Evolutionary conservation across 2,329 filamentous ascomycete genomes (phyloP).

Genomic region (Domatiomyces catenatus): DNA sequence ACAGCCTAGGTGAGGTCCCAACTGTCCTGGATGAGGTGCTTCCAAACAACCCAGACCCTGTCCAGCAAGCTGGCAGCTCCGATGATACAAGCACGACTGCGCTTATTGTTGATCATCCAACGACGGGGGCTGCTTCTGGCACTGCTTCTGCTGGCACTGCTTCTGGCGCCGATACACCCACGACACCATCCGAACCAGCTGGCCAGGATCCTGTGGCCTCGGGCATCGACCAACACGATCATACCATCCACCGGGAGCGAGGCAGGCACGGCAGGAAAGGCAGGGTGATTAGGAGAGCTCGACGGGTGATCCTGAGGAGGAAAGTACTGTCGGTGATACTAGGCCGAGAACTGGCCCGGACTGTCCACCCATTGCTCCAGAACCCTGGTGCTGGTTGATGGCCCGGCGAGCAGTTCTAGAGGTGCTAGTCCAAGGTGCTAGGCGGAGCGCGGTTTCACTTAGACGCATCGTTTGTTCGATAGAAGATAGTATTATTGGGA

Average conservation of each 20-base stretch:
- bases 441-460: neutral
- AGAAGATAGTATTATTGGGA: neutral
- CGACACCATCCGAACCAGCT: neutral
- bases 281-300: constrained; percentile 5
- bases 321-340: constrained; percentile 8
- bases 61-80: neutral
- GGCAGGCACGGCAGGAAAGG: neutral
- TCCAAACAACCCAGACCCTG: neutral
- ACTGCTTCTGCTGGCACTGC: neutral
- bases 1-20: too few species aligned
- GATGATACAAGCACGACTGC: neutral
- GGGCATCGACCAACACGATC: neutral
- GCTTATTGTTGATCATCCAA: neutral
- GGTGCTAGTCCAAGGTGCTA: neutral
- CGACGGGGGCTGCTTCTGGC: neutral
- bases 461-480: neutral
- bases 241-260: neutral
- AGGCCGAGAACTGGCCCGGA: constrained; percentile 8
- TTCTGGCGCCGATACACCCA: neutral
- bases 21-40: neutral
- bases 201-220: neutral
- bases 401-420: too few species aligned
- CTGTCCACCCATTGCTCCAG: constrained; percentile 8
- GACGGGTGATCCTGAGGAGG: constrained; percentile 8
- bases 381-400: neutral